Base-by-base conservation (phyloP, 129 eudicot species). In the sunflower (Helianthus annuus) region DNA sequence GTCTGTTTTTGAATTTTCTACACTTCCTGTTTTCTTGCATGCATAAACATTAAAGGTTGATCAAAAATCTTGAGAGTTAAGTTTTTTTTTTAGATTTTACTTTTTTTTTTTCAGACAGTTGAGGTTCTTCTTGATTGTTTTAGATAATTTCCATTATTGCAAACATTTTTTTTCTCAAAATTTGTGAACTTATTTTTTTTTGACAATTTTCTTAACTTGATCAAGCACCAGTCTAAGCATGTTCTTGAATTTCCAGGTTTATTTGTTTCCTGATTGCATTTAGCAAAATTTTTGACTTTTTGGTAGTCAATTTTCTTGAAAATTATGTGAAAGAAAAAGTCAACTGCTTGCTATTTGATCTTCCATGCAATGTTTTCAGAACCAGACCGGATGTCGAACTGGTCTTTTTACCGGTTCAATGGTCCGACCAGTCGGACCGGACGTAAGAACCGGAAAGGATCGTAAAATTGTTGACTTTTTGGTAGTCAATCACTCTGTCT, bases 281-380 rank as follows among this genome's bases (percentile, higher is more conserved):
- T 48, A 3, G 66, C 51, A 34, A 61, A 6, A 34, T 62, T 3
- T 10, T 63, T 34, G 48, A 66, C 68, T 45, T 61, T 61, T 55
- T 66, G 16, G 22, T 75, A 10, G 27, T 66, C 67, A 42, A 75
- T n/a, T 44, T 40, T 66, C 6, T 75, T 66, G 67, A 48, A 54
- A 29, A 55, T 55, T 75, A 45, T 8, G 19, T 64, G 10, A 74
- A 61, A 46, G 36, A 32, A 44, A 15, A 48, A 48, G 70, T 62
- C 49, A 52, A 60, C 39, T 11, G 11, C 32, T 27, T 58, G 64
- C 16, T 15, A 11, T 48, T 32, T 60, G 19, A 60, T 72, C 69
- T 44, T 58, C 51, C 46, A 9, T 71, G 57, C 44, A 27, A 27
- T 27, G 32, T 27, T 27, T 27, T 27, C 2, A 27, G 32, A 27